These are phyloP conservation scores for Picochlorum sp. DNA, from an alignment of 139 green algal species.

Conservation along the genomic window DNA sequence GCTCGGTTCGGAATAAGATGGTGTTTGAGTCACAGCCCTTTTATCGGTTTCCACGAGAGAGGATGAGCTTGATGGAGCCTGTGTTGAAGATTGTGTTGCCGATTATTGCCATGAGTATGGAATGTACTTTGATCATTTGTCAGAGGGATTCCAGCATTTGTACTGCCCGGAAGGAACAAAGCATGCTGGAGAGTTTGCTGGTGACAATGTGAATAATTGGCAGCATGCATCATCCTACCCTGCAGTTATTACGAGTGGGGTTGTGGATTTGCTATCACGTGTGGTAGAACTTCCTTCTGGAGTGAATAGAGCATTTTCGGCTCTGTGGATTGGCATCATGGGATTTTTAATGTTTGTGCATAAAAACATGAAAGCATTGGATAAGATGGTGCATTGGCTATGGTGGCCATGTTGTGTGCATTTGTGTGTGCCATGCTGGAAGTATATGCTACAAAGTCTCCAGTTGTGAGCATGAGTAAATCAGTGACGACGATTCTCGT, in stretches of 20 bases:
- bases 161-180: slow-evolving; percentile 23
- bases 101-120: slow-evolving; percentile 9
- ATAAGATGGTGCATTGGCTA: slow-evolving; percentile 34
- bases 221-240: slow-evolving; percentile 36
- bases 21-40: slow-evolving; percentile 10
- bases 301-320: slow-evolving; percentile 19
- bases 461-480: slow-evolving; percentile 6
- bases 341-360: slow-evolving; percentile 34
- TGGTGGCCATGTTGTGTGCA: slow-evolving; percentile 30
- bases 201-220: slow-evolving; percentile 34
- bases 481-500: slow-evolving; percentile 14
- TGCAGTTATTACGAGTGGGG: slow-evolving; percentile 19
- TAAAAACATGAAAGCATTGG: slow-evolving; percentile 29
- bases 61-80: slow-evolving; percentile 12
- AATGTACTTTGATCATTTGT: slow-evolving; percentile 23
- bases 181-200: slow-evolving; percentile 19
- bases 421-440: slow-evolving; percentile 16
- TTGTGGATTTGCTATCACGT: slow-evolving; percentile 25
- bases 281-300: slow-evolving; percentile 14
- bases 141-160: slow-evolving; percentile 12
- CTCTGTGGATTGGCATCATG: slow-evolving; percentile 16
- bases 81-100: slow-evolving; percentile 20
- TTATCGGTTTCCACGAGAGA: slow-evolving; percentile 8
- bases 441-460: slow-evolving; percentile 4
- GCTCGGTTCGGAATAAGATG: neutral